Evolutionary conservation across 257 asterid species (phyloP).

Genomic region (Penstemon davidsonii): DNA sequence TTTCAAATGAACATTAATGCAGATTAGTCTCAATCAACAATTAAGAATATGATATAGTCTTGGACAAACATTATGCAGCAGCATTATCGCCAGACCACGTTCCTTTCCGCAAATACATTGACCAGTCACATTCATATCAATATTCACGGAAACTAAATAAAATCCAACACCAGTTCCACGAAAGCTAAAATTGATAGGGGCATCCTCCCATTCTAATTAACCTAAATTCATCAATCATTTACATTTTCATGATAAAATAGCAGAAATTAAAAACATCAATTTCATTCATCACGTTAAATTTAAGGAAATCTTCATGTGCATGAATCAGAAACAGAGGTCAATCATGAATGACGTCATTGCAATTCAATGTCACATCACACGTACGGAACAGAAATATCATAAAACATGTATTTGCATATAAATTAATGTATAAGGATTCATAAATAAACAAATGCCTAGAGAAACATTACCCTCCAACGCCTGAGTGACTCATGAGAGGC

Average conservation of each 20-base stretch:
- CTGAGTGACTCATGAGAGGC: conserved; percentile 68
- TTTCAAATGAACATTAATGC: not conserved
- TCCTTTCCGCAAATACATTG: too few species aligned
- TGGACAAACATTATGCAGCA: not conserved
- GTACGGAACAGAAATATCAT: not conserved
- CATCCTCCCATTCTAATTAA: too few species aligned
- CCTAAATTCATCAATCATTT: not conserved
- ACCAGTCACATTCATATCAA: too few species aligned
- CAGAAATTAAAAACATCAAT: not conserved
- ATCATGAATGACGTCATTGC: not conserved
- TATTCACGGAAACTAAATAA: not conserved
- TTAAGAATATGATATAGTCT: not conserved
- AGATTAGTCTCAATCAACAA: not conserved
- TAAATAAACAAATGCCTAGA: not conserved
- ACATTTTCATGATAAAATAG: not conserved
- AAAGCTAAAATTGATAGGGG: not conserved
- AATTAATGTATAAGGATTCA: not conserved
- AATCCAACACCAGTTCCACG: not conserved
- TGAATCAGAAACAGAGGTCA: not conserved
- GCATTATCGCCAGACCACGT: not conserved
- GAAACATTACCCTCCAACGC: conserved; percentile 82
- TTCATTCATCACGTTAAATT: not conserved
- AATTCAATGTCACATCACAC: too few species aligned
- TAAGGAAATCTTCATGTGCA: conserved; percentile 3
- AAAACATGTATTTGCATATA: not conserved